phyloP scores from a whole-genome alignment of 2,329 filamentous ascomycete genomes.

The Hymenoscyphus occultus region DNA sequence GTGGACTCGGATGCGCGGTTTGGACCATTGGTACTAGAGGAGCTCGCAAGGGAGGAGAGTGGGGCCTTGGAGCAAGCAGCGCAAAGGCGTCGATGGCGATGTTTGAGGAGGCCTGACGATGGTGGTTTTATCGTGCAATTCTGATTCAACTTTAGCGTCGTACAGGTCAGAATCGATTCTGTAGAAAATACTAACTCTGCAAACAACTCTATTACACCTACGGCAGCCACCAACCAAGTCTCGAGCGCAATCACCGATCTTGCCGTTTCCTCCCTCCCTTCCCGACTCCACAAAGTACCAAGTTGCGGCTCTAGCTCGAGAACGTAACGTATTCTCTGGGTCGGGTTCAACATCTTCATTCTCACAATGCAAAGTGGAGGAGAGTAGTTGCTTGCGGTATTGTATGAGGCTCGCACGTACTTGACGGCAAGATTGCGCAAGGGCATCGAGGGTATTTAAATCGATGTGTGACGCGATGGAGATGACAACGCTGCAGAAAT shows the following conservation, averaged over 20 bases:
- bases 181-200: constrained; percentile 59
- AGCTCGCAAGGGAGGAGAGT: constrained; percentile 49
- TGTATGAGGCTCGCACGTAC: constrained; percentile 76
- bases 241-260: constrained; percentile 74
- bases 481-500: constrained; percentile 63
- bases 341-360: constrained; percentile 62
- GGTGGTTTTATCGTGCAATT: constrained; percentile 89
- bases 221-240: constrained; percentile 85
- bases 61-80: constrained; percentile 70
- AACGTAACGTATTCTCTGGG: constrained; percentile 54
- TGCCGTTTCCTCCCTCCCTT: constrained; percentile 56
- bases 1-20: constrained; percentile 43
- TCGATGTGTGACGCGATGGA: constrained; percentile 76
- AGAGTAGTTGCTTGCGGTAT: constrained; percentile 70
- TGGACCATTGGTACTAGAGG: constrained; percentile 31
- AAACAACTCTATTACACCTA: constrained; percentile 72
- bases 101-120: constrained; percentile 60
- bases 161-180: too few relatives aligned
- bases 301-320: constrained; percentile 54
- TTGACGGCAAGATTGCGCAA: constrained; percentile 78
- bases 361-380: constrained; percentile 73
- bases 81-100: constrained; percentile 80
- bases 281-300: constrained; percentile 59
- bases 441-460: constrained; percentile 79
- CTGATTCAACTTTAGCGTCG: constrained; percentile 44